Conservation (phyloP, 1,284 basidiomycete genomes). For the Puccinia hordei region DNA sequence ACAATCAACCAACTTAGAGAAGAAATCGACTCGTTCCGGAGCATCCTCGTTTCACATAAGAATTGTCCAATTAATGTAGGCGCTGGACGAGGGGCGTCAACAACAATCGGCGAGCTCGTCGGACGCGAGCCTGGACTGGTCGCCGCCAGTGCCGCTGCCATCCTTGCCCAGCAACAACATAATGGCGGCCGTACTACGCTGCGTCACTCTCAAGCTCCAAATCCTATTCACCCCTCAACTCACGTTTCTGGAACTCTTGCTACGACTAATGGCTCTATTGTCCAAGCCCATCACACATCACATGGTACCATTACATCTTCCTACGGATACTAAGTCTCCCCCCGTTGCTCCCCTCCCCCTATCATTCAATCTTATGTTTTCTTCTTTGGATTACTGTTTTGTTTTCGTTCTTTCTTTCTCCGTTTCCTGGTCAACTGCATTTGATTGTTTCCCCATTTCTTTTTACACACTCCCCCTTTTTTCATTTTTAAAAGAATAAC, state of each 20-base stretch:
- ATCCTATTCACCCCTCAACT: not conserved
- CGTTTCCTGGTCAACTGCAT: not conserved
- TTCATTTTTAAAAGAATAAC: not conserved
- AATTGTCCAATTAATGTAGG: slow-evolving; percentile 53
- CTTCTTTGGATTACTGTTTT: not conserved
- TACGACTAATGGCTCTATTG: slow-evolving; percentile 8
- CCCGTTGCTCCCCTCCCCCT: not conserved
- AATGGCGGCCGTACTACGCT: not conserved
- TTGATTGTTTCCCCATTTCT: not conserved
- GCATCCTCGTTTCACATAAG: slow-evolving; percentile 60
- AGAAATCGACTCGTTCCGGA: slow-evolving; percentile 66
- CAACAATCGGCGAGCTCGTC: slow-evolving; percentile 39
- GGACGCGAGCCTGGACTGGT: slow-evolving; percentile 13
- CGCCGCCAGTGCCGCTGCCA: slow-evolving; percentile 28
- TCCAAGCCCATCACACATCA: slow-evolving; percentile 5
- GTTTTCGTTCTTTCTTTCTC: not conserved
- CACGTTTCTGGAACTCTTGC: not conserved
- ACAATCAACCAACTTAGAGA: slow-evolving; percentile 64
- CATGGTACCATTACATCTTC: slow-evolving; percentile 14
- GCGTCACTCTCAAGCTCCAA: not conserved
- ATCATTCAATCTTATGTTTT: slow-evolving; percentile 8
- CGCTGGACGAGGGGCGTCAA: slow-evolving; percentile 13
- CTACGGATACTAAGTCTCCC: slow-evolving; percentile 12
- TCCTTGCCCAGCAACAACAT: slow-evolving; percentile 37
- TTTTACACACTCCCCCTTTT: not conserved